A percentile compares a stretch with the other conserved stretches of the same genome.
Evolutionary conservation across 805 yeast genomes (phyloP).

Genomic region (Nakazawaea wickerhamii): DNA sequence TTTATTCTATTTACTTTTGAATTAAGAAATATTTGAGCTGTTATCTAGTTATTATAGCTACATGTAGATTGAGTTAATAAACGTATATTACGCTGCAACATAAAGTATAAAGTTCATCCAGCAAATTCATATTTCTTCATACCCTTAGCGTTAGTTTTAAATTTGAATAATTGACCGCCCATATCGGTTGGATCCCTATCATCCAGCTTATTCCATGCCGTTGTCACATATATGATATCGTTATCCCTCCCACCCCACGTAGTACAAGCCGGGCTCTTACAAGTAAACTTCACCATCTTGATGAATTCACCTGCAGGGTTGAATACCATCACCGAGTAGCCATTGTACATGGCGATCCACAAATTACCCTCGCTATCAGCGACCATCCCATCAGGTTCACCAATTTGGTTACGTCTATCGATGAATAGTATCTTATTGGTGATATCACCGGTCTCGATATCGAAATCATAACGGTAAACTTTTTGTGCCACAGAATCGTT

Average conservation of each 20-base stretch:
- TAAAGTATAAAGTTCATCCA: conserved; percentile 16
- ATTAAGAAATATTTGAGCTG: not conserved
- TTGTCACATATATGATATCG: conserved; percentile 22
- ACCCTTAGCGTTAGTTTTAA: conserved; percentile 22
- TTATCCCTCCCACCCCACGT: conserved; percentile 30
- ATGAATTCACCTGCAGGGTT: conserved; percentile 23
- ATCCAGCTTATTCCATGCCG: conserved; percentile 17
- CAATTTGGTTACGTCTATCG: conserved; percentile 12
- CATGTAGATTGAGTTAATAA: too few species aligned
- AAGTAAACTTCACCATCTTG: conserved; percentile 19
- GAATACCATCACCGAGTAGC: conserved; percentile 19
- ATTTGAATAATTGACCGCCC: conserved; percentile 28
- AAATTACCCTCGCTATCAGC: conserved; percentile 17
- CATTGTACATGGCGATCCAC: conserved; percentile 20
- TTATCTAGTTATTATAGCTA: too few species aligned
- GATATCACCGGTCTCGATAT: conserved; percentile 14
- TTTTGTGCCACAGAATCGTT: conserved; percentile 16
- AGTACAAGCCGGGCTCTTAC: conserved; percentile 24
- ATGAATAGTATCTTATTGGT: conserved; percentile 15
- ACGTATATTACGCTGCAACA: too few species aligned
- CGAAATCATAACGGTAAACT: conserved; percentile 16
- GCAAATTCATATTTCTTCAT: conserved; percentile 23
- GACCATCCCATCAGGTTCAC: conserved; percentile 19
- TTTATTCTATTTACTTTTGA: not conserved
- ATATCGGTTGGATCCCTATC: conserved; percentile 16